Conservation (phyloP, 257 asterid species). For the Solanum dulcamara region DNA sequence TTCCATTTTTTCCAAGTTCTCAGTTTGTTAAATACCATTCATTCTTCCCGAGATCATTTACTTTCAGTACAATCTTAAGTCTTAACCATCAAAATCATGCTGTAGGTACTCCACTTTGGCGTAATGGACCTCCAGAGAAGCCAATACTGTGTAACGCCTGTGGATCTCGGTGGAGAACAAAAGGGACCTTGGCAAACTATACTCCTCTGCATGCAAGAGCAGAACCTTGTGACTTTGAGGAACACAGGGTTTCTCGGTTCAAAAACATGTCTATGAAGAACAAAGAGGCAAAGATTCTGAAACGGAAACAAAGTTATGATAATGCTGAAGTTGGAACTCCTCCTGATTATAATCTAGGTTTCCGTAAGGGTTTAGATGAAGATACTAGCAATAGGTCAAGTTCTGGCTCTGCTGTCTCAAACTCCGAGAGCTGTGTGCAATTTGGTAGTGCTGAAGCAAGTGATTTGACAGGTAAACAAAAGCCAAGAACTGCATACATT, state of each 20-base stretch:
- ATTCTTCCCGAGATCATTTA: background rate
- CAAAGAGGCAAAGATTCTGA: conserved; percentile 54
- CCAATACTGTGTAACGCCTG: conserved; percentile 97
- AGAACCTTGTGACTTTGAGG: conserved; percentile 63
- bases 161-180: conserved; percentile 98
- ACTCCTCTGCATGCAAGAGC: conserved; percentile 89
- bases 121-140: conserved; percentile 98
- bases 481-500: background rate
- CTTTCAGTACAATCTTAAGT: background rate
- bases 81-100: background rate
- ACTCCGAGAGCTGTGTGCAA: conserved; percentile 78
- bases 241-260: conserved; percentile 40
- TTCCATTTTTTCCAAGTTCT: background rate
- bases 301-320: conserved; percentile 48
- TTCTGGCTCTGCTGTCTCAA: conserved; percentile 94
- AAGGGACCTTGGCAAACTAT: conserved; percentile 82
- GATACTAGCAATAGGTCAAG: conserved; percentile 91
- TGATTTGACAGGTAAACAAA: conserved; percentile 73
- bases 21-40: background rate
- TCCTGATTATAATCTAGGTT: conserved; percentile 39
- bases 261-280: conserved; percentile 43
- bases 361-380: conserved; percentile 55
- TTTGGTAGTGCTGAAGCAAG: conserved; percentile 83
- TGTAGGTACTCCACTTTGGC: conserved; percentile 94
- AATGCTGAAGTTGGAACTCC: conserved; percentile 34